Evolutionary conservation across 1,284 basidiomycete species (phyloP), one percentile per base, ranked within the genome.

Genomic region (Heterobasidion occidentale): DNA sequence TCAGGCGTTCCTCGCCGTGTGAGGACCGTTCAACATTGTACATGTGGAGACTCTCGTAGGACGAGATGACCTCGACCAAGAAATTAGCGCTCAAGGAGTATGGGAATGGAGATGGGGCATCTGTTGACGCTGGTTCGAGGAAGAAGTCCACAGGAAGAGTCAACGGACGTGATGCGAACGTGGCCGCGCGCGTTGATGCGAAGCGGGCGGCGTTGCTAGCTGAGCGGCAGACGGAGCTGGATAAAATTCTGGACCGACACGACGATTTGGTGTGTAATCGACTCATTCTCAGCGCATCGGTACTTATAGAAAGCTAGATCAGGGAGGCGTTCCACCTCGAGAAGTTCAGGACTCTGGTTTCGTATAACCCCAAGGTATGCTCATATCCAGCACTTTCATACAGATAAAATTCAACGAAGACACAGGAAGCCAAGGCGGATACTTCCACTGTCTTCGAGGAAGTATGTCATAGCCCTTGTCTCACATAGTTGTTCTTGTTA

Each of bases 301-400:
- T 27, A 27, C 27, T 27, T 27, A 27, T 6, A 27, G 27, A 27
- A 27, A 27, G 27, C 27, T 59, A 91, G 86, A 75, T 94, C 53
- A 81, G 92, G 59, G 91, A 96, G 68, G 77, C 83, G 56, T 95
- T 94, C 69, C 92, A 95, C 64, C 76, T 94, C 70, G 87, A 94
- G 62, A 77, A 86, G 57, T 94, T 88, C 65, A 78, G 83, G 3
- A 84, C 80, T 27, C 76, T 94, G 71, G 71, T 92, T 46, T 77
- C 76, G 6, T 95, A 84, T 69, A 79, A 94, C 68, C 92, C 91
- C 2, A 71, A 76, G 67, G 90, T 90, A 61, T 54, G 79, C 67
- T 42, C 33, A n/a, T 44, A 34, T 54, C 4, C 7, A 6, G 51
- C 33, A 49, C 14, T 12, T 55, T 51, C 12, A 38, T 42, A 19